phyloP scores from a whole-genome alignment of 2,329 filamentous ascomycete genomes.

The Hypoxylon sp. region DNA sequence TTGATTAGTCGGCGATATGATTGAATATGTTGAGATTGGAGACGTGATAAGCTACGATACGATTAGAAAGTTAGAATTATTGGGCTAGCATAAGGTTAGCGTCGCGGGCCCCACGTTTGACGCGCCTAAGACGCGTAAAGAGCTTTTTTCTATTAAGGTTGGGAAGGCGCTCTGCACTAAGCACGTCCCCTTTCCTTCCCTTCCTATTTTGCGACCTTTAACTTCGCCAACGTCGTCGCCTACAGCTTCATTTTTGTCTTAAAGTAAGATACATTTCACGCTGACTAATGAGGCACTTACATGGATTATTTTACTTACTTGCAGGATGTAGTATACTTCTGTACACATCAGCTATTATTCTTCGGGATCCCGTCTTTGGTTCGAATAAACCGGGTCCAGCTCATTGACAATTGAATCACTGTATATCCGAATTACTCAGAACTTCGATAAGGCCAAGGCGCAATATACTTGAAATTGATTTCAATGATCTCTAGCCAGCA shows the following conservation, averaged over 20 bases:
- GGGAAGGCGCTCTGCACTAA: neutral
- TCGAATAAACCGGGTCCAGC: neutral
- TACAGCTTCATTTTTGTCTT: neutral
- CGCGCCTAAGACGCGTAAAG: constrained; percentile 49
- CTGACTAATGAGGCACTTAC: neutral
- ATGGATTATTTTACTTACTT: neutral
- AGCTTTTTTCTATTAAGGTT: constrained; percentile 28
- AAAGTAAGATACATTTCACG: neutral
- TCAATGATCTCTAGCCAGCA: neutral
- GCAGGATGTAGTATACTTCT: neutral
- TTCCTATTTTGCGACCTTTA: neutral
- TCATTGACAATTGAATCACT: neutral
- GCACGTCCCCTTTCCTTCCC: neutral
- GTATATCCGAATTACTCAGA: neutral
- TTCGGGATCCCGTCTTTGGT: neutral
- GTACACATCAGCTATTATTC: neutral
- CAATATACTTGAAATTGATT: neutral
- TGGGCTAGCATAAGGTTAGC: neutral
- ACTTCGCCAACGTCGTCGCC: neutral
- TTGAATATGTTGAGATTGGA: constrained; percentile 7
- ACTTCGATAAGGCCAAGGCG: neutral
- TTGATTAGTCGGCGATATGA: constrained; percentile 4
- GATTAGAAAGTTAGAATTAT: neutral
- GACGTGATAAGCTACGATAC: neutral
- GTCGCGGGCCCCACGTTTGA: constrained; percentile 42